A percentile compares a stretch with the other conserved stretches of the same genome.
Evolutionary conservation across 768 basidiomycete species (phyloP).

Genomic region (Pisolithus marmoratus): DNA sequence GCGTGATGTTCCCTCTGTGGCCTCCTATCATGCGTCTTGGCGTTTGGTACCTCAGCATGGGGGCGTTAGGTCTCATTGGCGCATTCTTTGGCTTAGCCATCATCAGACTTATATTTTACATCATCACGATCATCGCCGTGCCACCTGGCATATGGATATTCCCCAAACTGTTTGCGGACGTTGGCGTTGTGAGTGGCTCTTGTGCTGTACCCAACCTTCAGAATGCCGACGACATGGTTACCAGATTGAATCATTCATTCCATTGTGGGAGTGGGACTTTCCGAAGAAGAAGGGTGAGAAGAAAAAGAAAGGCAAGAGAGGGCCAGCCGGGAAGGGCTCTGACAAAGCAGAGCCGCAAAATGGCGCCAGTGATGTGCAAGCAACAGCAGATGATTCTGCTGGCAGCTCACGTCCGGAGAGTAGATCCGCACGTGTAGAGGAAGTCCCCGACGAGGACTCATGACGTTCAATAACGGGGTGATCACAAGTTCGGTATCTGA

Average conservation of each 20-base stretch:
- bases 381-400: slow-evolving; percentile 28
- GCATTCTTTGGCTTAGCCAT: slow-evolving; percentile 89
- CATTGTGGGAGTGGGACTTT: slow-evolving; percentile 94
- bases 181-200: slow-evolving; percentile 80
- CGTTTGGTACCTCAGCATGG: slow-evolving; percentile 93
- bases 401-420: slow-evolving; percentile 29
- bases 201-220: not conserved
- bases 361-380: slow-evolving; percentile 35
- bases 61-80: slow-evolving; percentile 80
- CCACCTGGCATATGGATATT: slow-evolving; percentile 98
- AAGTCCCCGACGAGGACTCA: slow-evolving; percentile 39
- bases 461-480: slow-evolving; percentile 3
- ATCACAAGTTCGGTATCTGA: too few relatives aligned
- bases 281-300: slow-evolving; percentile 65
- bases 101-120: slow-evolving; percentile 87
- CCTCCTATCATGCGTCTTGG: slow-evolving; percentile 88
- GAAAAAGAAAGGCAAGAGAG: slow-evolving; percentile 60
- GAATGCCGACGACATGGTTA: too few relatives aligned
- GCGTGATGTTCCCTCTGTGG: slow-evolving; percentile 99
- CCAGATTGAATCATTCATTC: slow-evolving; percentile 96
- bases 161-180: slow-evolving; percentile 95
- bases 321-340: slow-evolving; percentile 19
- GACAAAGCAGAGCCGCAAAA: slow-evolving; percentile 38
- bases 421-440: slow-evolving; percentile 39
- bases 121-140: slow-evolving; percentile 81